phyloP scores from a whole-genome alignment of 2,329 filamentous ascomycete species.

The Pseudogymnoascus sp. region DNA sequence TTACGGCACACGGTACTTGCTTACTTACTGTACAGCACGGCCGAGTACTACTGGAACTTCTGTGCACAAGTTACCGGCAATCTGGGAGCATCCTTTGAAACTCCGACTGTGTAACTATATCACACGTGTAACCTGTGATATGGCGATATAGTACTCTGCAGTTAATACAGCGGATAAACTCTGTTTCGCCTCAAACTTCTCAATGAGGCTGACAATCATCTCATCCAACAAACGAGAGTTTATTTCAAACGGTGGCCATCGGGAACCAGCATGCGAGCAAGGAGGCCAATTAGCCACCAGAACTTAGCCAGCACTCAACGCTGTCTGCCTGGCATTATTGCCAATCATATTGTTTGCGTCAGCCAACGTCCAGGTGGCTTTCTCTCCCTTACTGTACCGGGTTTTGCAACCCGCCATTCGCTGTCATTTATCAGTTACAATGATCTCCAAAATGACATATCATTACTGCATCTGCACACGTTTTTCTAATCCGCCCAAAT shows the following conservation, averaged over 20 bases:
- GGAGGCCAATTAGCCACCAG: slow-evolving; percentile 1
- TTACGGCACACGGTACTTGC: background rate
- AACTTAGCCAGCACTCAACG: background rate
- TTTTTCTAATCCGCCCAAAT: background rate
- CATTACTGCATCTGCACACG: slow-evolving; percentile 1
- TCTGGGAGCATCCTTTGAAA: background rate
- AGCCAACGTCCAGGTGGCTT: background rate
- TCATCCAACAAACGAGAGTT: background rate
- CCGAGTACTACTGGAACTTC: background rate
- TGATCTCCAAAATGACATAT: background rate
- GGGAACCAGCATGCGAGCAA: background rate
- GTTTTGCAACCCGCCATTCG: background rate
- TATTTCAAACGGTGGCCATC: background rate
- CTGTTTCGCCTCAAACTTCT: background rate
- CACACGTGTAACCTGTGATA: background rate
- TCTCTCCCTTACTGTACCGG: background rate
- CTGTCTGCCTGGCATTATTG: background rate
- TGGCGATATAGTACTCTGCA: background rate
- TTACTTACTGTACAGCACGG: background rate
- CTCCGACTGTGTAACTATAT: background rate
- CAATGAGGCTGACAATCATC: background rate
- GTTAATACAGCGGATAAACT: background rate
- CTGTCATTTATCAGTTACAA: background rate
- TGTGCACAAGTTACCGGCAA: background rate
- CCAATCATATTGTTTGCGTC: background rate